Evolutionary conservation across 441 rosid species (phyloP).

Genomic region (Aquilaria agallochum): DNA sequence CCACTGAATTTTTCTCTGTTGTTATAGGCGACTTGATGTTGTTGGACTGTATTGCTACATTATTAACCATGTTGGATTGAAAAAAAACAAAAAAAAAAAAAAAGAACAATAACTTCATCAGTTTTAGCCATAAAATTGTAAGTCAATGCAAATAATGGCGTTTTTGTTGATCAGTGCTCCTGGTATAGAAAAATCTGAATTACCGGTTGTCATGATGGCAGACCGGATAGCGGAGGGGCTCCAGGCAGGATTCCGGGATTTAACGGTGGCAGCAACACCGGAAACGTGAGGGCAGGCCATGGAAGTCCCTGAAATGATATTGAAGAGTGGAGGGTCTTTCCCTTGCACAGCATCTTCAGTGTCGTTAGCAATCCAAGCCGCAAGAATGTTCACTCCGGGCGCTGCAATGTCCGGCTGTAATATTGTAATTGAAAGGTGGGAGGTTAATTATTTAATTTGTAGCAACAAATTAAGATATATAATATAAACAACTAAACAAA

Average conservation of each 20-base stretch:
- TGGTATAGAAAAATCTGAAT: not conserved
- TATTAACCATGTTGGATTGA: not conserved
- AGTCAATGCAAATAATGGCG: too few species aligned
- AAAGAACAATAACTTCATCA: too few species aligned
- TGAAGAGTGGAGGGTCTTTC: conserved; percentile 43
- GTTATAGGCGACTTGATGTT: conserved; percentile 50
- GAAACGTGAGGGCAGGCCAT: conserved; percentile 84
- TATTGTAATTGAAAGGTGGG: too few species aligned
- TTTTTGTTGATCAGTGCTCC: too few species aligned
- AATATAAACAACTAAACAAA: too few species aligned
- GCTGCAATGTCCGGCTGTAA: conserved; percentile 85
- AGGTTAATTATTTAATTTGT: not conserved
- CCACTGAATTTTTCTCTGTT: conserved; percentile 42
- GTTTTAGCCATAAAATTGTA: too few species aligned
- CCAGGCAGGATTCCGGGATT: conserved; percentile 60
- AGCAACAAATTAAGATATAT: too few species aligned
- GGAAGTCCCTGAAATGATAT: conserved; percentile 77
- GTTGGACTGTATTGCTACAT: conserved; percentile 61
- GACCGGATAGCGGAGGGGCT: conserved; percentile 68
- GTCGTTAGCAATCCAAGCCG: conserved; percentile 78
- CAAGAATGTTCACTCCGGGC: conserved; percentile 71
- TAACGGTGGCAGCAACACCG: conserved; percentile 53
- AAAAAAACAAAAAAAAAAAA: too few species aligned
- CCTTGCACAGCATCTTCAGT: conserved; percentile 33
- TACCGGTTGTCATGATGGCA: conserved; percentile 77